Conservation (phyloP, 78 protist genomes). For the Dictyostelium firmibasis region DNA sequence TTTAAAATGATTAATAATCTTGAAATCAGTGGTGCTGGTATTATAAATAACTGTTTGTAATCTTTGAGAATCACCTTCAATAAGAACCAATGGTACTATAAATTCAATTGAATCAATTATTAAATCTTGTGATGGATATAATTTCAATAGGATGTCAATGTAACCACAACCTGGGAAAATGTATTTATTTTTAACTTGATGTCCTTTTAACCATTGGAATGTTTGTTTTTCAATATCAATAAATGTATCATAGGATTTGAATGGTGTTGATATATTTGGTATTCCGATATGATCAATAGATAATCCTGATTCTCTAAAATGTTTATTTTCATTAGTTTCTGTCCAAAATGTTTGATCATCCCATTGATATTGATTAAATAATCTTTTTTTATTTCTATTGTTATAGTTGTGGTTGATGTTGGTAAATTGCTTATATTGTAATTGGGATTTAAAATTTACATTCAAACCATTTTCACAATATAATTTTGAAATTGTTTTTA, state of each 20-base stretch:
- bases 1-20: not conserved
- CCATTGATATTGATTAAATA: conserved; percentile 38
- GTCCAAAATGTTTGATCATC: conserved; percentile 19
- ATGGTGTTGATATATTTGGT: not conserved
- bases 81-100: not conserved
- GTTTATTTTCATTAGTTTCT: not conserved
- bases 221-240: not conserved
- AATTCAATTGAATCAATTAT: not conserved
- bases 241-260: not conserved
- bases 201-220: conserved; percentile 10
- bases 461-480: not conserved
- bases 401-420: no score
- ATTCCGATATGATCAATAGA: not conserved
- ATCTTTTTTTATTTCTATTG: not conserved
- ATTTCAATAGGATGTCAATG: not conserved
- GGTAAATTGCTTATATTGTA: no score
- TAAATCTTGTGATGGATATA: not conserved
- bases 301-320: not conserved
- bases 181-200: not conserved
- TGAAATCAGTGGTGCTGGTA: not conserved
- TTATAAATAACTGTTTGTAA: not conserved
- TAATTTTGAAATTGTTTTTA: not conserved
- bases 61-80: not conserved
- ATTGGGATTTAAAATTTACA: not conserved
- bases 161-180: no score